Percentiles rank a stretch among this genome's conserved stretches.
Evolutionary conservation across 306 rosid genomes (phyloP).

Genomic region (Carpinus fangiana): DNA sequence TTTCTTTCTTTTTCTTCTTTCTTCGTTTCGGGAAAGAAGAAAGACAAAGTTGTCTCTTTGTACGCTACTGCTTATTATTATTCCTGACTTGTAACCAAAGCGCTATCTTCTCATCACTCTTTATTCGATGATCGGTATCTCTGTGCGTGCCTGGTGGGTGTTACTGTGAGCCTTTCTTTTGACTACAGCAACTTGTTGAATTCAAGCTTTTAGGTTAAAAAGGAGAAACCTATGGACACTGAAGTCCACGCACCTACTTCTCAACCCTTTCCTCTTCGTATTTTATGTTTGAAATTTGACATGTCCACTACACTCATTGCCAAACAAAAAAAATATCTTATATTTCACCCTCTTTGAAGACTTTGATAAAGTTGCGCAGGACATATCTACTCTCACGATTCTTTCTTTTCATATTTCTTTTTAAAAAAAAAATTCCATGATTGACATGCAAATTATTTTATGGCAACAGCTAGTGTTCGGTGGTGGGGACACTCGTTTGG

Average conservation of each 20-base stretch:
- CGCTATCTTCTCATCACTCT: constrained; percentile 38
- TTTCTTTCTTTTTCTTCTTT: constrained; percentile 50
- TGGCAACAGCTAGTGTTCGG: constrained; percentile 26
- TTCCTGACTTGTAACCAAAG: constrained; percentile 57
- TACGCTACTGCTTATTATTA: constrained; percentile 42
- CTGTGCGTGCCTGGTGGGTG: constrained; percentile 26
- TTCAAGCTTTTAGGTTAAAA: constrained; percentile 75
- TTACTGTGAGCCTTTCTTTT: constrained; percentile 47
- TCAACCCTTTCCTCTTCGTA: constrained; percentile 19
- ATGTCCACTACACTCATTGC: constrained; percentile 17
- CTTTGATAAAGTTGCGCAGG: constrained; percentile 36
- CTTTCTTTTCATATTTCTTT: constrained; percentile 20
- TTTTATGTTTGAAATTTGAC: constrained; percentile 12
- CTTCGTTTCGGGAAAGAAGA: constrained; percentile 75
- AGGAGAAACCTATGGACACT: constrained; percentile 60
- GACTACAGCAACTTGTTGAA: constrained; percentile 40
- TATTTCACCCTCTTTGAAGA: constrained; percentile 35
- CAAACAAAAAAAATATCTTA: neutral
- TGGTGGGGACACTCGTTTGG: constrained; percentile 48
- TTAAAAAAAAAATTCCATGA: constrained; percentile 27
- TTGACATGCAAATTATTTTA: constrained; percentile 45
- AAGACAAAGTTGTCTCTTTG: constrained; percentile 60
- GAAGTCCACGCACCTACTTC: constrained; percentile 85
- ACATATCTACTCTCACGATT: constrained; percentile 39
- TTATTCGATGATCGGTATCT: constrained; percentile 30